Evolutionary conservation across 768 basidiomycete genomes (phyloP).

Genomic region (Tremella mesenterica): DNA sequence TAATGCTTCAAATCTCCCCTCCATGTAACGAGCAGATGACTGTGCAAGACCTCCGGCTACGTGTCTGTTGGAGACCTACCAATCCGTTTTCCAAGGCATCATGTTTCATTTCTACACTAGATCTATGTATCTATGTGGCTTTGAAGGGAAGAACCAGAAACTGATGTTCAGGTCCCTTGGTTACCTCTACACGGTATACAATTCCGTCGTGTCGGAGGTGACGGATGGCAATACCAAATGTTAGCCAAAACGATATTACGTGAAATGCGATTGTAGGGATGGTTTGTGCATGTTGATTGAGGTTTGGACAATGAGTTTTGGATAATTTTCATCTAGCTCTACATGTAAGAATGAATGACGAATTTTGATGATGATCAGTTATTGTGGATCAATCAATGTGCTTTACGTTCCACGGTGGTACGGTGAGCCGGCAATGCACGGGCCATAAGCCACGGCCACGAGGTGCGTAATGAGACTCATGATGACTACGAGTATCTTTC

Average conservation of each 20-base stretch:
- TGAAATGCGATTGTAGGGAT: conserved; percentile 40
- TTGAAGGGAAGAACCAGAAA: background rate
- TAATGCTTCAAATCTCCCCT: background rate
- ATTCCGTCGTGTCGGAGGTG: conserved; percentile 79
- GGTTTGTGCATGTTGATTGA: no score
- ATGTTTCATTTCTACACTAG: background rate
- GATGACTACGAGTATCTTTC: no score
- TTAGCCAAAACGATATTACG: conserved; percentile 50
- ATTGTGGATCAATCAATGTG: no score
- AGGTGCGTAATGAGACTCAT: no score
- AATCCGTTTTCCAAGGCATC: background rate
- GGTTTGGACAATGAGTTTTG: no score
- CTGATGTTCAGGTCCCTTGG: conserved; percentile 65
- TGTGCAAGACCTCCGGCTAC: conserved; percentile 4
- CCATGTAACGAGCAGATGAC: background rate
- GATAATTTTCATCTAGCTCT: no score
- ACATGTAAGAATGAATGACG: no score
- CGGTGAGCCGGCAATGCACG: no score
- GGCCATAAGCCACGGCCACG: no score
- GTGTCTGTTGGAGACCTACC: no score
- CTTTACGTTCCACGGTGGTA: no score
- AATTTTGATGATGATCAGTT: no score
- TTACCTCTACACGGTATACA: conserved; percentile 89
- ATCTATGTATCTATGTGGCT: background rate
- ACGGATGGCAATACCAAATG: conserved; percentile 97